Evolutionary conservation across 1,139 yeast species (phyloP), one percentile per base, ranked within the genome.

Genomic region (Candida glucosophila): DNA sequence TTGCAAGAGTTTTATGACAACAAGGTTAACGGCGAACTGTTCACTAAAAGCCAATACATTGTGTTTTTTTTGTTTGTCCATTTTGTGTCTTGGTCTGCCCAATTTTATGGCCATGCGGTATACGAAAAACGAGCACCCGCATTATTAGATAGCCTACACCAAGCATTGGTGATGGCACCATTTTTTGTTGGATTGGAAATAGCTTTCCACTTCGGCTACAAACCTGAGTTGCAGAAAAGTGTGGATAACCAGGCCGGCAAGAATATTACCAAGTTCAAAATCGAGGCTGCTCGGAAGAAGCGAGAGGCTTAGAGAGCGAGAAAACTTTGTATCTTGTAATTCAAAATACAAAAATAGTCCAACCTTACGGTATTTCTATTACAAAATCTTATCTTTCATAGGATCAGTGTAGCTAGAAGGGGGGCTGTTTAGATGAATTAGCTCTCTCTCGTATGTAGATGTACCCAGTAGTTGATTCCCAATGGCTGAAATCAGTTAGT

Each of bases 41-140:
- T 67, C 16, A 33, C 59, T 2, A 20, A 44, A 12, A 25, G 33
- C 16, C 25, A 29, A 8, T 41, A 32, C 16, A 63, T 57, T 28
- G 38, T 45, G 29, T 43, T 41, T 23, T 63, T 72, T 4, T 32
- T 55, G 16, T 40, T 33, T 1, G 38, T 69, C 15, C 81, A 79
- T 47, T 47, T 67, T 1, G 24, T 52, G 2, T 59, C 81, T 9
- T 90, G 98, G 97, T 43, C 75, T 12, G 75, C 75, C n/a, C 97
- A 90, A 46, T 86, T 90, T 50, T 63, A 79, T 32, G 96, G 96
- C 4, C 97, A 90, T 46, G 90, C 81, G 2, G 66, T 71, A 11
- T 82, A 74, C 42, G 98, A 90, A 47, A 67, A 66, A 34, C 64
- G 88, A 26, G 82, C 88, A 1, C 98, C 98, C 0, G 96, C 97